Percentiles rank a stretch among this genome's conserved stretches.
Evolutionary conservation across 1,139 yeast species (phyloP).

Genomic region (Spathaspora sp.): DNA sequence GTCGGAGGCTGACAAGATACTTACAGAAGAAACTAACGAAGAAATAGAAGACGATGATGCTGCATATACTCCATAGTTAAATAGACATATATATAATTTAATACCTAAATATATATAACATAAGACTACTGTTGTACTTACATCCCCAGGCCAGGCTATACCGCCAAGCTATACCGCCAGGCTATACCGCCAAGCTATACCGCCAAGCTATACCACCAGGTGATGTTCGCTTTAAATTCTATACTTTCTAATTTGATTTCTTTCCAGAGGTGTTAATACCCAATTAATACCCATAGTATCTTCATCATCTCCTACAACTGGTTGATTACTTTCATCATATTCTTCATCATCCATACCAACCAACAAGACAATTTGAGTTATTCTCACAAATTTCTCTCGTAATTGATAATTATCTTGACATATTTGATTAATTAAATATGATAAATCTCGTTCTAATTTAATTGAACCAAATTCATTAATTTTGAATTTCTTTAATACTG

Average conservation of each 20-base stretch:
- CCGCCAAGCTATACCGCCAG: too few relatives aligned
- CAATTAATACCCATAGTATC: constrained; percentile 59
- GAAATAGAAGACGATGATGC: constrained; percentile 2
- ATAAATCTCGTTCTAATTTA: constrained; percentile 79
- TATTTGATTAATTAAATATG: constrained; percentile 64
- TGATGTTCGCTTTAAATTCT: too few relatives aligned
- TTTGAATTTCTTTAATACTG: constrained; percentile 52
- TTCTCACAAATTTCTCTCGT: constrained; percentile 74
- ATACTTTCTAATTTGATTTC: constrained; percentile 55
- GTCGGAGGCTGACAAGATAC: too few relatives aligned
- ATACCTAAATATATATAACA: too few relatives aligned
- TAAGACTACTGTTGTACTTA: too few relatives aligned
- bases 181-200: too few relatives aligned
- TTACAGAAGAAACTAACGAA: too few relatives aligned
- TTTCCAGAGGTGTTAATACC: constrained; percentile 78
- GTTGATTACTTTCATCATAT: constrained; percentile 38
- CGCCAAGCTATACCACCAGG: too few relatives aligned
- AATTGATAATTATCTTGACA: constrained; percentile 66
- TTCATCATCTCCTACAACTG: constrained; percentile 17
- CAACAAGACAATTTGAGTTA: constrained; percentile 80
- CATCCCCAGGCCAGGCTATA: too few relatives aligned
- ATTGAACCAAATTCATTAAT: constrained; percentile 85
- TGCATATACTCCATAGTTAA: constrained; percentile 1
- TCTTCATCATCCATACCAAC: constrained; percentile 86
- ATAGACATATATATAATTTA: background rate